These are phyloP conservation scores for Tricladium varicosporioides DNA, from an alignment of 2,329 filamentous ascomycete species.

Conservation along the genomic window DNA sequence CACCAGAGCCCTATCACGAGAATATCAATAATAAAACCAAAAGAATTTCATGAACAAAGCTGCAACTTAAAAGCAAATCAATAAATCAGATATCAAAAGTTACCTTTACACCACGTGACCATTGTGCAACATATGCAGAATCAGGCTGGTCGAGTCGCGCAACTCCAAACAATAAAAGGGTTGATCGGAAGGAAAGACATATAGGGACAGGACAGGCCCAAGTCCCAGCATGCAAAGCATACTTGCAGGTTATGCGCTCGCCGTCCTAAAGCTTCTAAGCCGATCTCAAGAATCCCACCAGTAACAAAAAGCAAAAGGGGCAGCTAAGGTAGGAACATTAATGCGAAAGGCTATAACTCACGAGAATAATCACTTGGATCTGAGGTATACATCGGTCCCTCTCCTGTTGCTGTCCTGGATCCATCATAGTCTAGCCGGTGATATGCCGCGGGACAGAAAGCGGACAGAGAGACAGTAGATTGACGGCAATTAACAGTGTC, in stretches of 20 bases:
- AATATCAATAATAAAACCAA: conserved; percentile 29
- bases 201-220: background rate
- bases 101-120: background rate
- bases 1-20: conserved; percentile 71
- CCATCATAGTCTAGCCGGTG: background rate
- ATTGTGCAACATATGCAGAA: background rate
- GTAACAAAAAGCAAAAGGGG: too few relatives aligned
- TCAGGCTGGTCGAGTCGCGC: too few relatives aligned
- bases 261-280: background rate
- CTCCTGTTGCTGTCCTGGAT: background rate
- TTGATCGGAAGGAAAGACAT: conserved; percentile 1
- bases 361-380: conserved; percentile 14
- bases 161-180: background rate
- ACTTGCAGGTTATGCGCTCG: background rate
- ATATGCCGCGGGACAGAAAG: background rate
- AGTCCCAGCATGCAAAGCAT: background rate
- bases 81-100: background rate
- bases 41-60: background rate
- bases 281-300: too few relatives aligned
- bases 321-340: background rate
- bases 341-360: background rate
- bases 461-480: background rate
- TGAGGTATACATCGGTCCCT: background rate
- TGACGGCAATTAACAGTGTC: background rate
- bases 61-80: background rate